Base-by-base conservation (phyloP, 1,139 yeast species). In the Blastobotrys proliferans region DNA sequence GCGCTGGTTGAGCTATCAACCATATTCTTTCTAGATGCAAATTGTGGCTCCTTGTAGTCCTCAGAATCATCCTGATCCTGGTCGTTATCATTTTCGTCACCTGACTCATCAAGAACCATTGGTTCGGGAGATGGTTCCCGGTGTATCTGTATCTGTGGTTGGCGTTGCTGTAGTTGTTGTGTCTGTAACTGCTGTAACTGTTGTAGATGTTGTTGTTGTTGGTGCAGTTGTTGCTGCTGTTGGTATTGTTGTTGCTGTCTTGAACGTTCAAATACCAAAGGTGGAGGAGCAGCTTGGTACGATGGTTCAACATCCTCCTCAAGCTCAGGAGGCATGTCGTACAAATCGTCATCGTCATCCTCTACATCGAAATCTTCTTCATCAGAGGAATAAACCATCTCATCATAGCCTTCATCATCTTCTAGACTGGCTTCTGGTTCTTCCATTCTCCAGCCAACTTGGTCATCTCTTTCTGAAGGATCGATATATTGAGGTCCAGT, bases 341-440 rank as follows among this genome's bases (percentile, higher is more conserved):
- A 35, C 31, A 39, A 32, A 22, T 44, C 44, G 17, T 44, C 44
- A 13, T 39, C 44, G 16, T 29, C 13, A 8, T 44, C 42, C n/a
- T 35, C 41, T 19, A 40, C 31, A 36, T 44, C 49, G 25, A 57
- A 54, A 33, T 49, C 56, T 28, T 46, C 35, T 46, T 51, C 40
- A 54, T 52, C 46, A 51, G 49, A 50, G n/a, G 61, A 65, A 13
- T 64, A 63, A 34, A 60, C 58, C n/a, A n/a, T n/a, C n/a, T n/a
- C n/a, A 38, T 64, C 68, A n/a, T 57, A 61, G 26, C 56, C 60
- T 21, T 54, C 60, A 25, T 55, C 57, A 31, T 52, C 56, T 19
- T 51, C 57, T 24, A 50, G 57, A 45, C 48, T 43, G 28, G 51
- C 53, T 40, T 56, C 61, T 4, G 57, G 54, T 17, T 46, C 43